Conservation (phyloP, 1,284 basidiomycete genomes). For the Ceratobasidium sp. region DNA sequence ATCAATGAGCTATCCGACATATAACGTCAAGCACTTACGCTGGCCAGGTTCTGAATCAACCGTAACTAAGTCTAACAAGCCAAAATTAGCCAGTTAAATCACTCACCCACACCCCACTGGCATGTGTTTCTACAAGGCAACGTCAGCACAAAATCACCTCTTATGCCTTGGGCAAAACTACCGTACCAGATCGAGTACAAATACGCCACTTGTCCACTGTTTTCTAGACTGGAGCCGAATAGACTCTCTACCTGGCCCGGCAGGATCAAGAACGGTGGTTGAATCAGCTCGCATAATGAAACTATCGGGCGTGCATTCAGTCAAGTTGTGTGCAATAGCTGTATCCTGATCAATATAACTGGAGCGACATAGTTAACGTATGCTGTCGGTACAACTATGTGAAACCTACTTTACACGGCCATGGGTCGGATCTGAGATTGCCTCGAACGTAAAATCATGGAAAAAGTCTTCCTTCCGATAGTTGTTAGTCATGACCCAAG, state of each 20-base stretch:
- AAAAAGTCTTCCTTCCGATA: constrained; percentile 61
- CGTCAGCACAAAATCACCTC: neutral
- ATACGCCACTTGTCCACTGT: constrained; percentile 36
- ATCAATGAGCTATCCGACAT: neutral
- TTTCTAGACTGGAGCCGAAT: constrained; percentile 41
- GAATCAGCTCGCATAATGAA: constrained; percentile 44
- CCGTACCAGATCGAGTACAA: constrained; percentile 30
- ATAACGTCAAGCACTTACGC: constrained; percentile 46
- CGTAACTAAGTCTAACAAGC: neutral
- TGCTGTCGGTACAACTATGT: constrained; percentile 58
- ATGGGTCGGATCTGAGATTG: constrained; percentile 63
- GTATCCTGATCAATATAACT: constrained; percentile 44
- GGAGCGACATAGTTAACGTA: neutral
- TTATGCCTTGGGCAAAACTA: constrained; percentile 15
- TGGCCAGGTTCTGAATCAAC: constrained; percentile 60
- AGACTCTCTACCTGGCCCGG: constrained; percentile 42
- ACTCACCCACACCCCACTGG: constrained; percentile 47
- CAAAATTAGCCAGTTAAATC: neutral
- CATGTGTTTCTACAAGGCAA: constrained; percentile 45
- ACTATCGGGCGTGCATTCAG: constrained; percentile 33
- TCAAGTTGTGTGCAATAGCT: constrained; percentile 41
- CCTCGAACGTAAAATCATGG: constrained; percentile 58
- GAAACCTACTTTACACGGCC: no score
- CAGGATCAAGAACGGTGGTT: constrained; percentile 39
- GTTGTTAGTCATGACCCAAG: constrained; percentile 49